A percentile compares a stretch with the other conserved stretches of the same genome.
Conservation (phyloP, 805 yeast species). For the Candida vartiovaarae region DNA sequence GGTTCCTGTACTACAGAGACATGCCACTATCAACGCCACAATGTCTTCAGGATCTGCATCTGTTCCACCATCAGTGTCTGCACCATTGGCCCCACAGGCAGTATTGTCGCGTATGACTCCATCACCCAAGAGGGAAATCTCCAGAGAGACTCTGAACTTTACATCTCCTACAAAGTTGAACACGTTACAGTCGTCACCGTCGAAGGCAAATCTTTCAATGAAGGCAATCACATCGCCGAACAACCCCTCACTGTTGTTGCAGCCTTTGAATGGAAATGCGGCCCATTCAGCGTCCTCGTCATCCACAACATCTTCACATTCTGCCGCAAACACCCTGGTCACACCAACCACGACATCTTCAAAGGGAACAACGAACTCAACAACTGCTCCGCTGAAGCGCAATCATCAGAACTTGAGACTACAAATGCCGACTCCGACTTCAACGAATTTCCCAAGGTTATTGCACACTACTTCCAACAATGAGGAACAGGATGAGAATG, state of each 20-base stretch:
- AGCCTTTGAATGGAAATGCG: constrained; percentile 24
- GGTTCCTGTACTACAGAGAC: neutral
- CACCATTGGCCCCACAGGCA: constrained; percentile 13
- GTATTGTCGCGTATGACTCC: constrained; percentile 32
- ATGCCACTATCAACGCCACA: neutral
- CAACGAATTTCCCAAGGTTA: constrained; percentile 24
- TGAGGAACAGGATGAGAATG: constrained; percentile 31
- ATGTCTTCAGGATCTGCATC: constrained; percentile 5
- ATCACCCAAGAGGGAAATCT: constrained; percentile 35
- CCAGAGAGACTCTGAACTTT: neutral
- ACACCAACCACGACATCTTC: neutral
- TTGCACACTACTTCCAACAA: constrained; percentile 29
- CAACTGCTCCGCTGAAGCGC: constrained; percentile 11
- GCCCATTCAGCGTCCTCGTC: neutral
- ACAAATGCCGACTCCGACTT: constrained; percentile 71
- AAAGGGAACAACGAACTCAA: neutral
- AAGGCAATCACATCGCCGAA: constrained; percentile 24
- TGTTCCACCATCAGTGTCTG: constrained; percentile 13
- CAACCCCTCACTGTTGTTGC: constrained; percentile 23
- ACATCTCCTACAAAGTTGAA: constrained; percentile 25
- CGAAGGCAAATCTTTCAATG: constrained; percentile 34
- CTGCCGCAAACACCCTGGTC: constrained; percentile 1
- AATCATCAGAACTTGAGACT: constrained; percentile 52
- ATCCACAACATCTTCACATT: neutral
- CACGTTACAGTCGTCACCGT: constrained; percentile 26